Evolutionary conservation across 768 basidiomycete genomes (phyloP), one percentile per base, ranked within the genome.

Genomic region (Boletellus ananas): DNA sequence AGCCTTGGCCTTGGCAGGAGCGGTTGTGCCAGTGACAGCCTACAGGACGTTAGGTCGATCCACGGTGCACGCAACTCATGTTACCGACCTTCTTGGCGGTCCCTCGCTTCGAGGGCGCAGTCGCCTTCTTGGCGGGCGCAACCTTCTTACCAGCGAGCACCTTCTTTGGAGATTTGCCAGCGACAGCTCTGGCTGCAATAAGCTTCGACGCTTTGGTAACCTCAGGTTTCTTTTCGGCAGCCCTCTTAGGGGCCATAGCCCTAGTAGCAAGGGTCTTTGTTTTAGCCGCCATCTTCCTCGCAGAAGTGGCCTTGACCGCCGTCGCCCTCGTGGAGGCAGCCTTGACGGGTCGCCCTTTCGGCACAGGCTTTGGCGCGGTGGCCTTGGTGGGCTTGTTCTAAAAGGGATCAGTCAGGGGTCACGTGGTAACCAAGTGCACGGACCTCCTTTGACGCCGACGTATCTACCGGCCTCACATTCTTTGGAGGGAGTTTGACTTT

Each of bases 401-500:
- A 23, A 40, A 37, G 34, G 49, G 36, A 47, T 61, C 35, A 66
- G 37, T 38, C 16, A 40, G 27, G 34, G n/a, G 49, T 55, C 62
- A 59, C 52, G 58, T 70, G 66, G 39, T 51, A 47, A 43, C 4
- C 43, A 25, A 23, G 47, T 49, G 56, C 44, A 68, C 75, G 67
- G 60, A 82, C 80, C 77, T 82, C 80, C 64, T 82, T 82, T n/a
- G 78, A 73, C 46, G 79, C 79, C 55, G 66, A 68, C 36, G 66
- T 64, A 56, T 79, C 82, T n/a, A 71, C 60, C 34, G 75, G 72
- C 58, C 75, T 72, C 29, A 57, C 55, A 17, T 55, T 62, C 73
- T 87, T 90, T 41, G 85, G 80, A 23, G 85, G 79, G 23, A 90
- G 78, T 69, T 87, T 89, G 59, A 83, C 79, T 53, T 78, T 77